Evolutionary conservation across 169 alveolate genomes (phyloP), one percentile per base, ranked within the genome.

Genomic region (Cystoisospora suis): DNA sequence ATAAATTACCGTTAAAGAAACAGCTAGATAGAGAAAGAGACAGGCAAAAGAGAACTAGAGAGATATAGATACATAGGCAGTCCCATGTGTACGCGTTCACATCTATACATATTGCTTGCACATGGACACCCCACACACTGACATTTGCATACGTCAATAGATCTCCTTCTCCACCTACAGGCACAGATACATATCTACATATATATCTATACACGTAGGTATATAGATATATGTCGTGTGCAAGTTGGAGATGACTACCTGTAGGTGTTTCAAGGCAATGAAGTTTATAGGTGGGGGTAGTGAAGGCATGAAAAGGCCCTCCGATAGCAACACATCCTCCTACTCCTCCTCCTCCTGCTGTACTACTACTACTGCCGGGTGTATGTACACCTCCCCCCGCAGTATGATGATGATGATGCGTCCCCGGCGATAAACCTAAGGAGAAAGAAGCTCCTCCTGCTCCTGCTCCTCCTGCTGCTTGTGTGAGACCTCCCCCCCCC

Each of bases 191-290:
- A 53, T 53, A 53, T 53, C 12, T 53, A 23, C 23, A 53, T 53
- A 53, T 53, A 53, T 53, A 53, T 53, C 12, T 53, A 53, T 53
- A 53, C 65, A 53, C 23, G 65, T 53, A 53, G 12, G 65, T 53
- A 23, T 53, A 53, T 53, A 15, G 23, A 53, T 15, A 23, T 53
- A 53, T 53, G 23, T 53, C n/a, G n/a, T n/a, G n/a, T n/a, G n/a
- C n/a, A n/a, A n/a, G n/a, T n/a, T n/a, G n/a, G n/a, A n/a, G n/a
- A n/a, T n/a, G n/a, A n/a, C n/a, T 34, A 72, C 83, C 83, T 36
- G 91, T 70, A 1, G 85, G 53, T 0, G 91, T 86, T 27, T 86
- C 85, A 0, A 86, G 75, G 46, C 79, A 86, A 47, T 86, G 91
- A 27, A 86, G 86, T 38, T 86, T 86, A 56, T 86, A 86, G 34